phyloP scores from a whole-genome alignment of 768 basidiomycete genomes.

The Lactifluus piperatus region DNA sequence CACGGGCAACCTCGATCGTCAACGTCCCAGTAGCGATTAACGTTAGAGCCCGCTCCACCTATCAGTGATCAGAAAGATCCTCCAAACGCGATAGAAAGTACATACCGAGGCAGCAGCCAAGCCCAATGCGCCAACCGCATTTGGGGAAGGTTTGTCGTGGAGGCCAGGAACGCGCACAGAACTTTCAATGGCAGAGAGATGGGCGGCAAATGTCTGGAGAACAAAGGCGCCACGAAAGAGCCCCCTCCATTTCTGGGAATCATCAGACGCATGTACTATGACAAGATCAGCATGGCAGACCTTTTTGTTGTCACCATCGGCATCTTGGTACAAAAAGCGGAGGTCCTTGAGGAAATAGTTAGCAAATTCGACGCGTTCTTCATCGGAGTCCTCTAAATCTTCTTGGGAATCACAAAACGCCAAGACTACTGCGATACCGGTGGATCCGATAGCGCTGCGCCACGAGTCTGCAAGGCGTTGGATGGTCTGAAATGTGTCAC shows the following conservation, averaged over 20 bases:
- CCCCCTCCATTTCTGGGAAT: not conserved
- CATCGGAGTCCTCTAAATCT: not conserved
- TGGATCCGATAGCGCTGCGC: not conserved
- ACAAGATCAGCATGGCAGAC: not conserved
- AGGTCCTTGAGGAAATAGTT: not conserved
- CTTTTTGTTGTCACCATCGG: not conserved
- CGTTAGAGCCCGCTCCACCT: not conserved
- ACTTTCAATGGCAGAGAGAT: too few relatives aligned
- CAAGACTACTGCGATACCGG: not conserved
- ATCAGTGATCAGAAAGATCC: too few relatives aligned
- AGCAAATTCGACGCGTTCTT: not conserved
- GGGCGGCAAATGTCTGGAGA: not conserved
- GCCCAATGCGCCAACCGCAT: not conserved
- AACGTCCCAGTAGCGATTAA: too few relatives aligned
- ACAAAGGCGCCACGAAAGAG: not conserved
- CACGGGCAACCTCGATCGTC: too few relatives aligned
- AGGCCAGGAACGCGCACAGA: not conserved
- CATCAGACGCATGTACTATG: not conserved
- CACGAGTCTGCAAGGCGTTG: not conserved
- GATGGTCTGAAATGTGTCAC: not conserved
- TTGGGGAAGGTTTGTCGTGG: not conserved
- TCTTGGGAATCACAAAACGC: not conserved
- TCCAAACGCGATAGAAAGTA: too few relatives aligned
- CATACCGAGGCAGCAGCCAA: too few relatives aligned
- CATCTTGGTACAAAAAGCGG: not conserved